A percentile compares a stretch with the other conserved stretches of the same genome.
Conservation (phyloP, 345 rosid species). For the Eutrema heterophyllum region DNA sequence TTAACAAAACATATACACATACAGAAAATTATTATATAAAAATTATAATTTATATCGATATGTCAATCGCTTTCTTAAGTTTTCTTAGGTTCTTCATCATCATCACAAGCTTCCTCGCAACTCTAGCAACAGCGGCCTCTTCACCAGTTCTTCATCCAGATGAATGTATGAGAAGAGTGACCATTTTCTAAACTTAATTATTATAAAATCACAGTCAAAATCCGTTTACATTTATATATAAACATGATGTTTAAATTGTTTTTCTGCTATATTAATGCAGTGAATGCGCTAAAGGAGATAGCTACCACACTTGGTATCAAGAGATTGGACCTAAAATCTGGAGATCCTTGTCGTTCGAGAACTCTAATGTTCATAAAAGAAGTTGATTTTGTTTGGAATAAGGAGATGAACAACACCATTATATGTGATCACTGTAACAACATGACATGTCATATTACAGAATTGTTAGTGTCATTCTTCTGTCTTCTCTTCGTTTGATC, state of each 20-base stretch:
- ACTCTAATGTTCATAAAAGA: background rate
- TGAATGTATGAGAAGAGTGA: conserved; percentile 3
- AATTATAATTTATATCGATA: background rate
- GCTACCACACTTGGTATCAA: conserved; percentile 19
- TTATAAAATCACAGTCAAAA: background rate
- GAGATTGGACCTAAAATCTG: background rate
- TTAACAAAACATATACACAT: too few relatives aligned
- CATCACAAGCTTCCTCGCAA: background rate
- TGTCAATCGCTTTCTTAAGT: background rate
- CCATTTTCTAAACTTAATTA: background rate
- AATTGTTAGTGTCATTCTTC: conserved; percentile 1
- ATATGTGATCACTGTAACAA: background rate
- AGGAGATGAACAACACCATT: background rate
- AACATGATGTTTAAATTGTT: background rate
- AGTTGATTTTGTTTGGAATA: background rate
- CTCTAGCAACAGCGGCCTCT: background rate
- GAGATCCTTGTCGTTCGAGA: conserved; percentile 10
- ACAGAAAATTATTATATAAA: too few relatives aligned
- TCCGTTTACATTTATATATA: background rate
- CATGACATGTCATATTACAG: conserved; percentile 13
- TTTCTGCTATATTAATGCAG: background rate
- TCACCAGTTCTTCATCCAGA: conserved; percentile 2
- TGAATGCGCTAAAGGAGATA: conserved; percentile 6
- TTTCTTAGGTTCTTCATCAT: background rate
- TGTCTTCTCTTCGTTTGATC: background rate